Evolutionary conservation across 2,329 filamentous ascomycete species (phyloP).

Genomic region (Phaeosphaeria sp.): DNA sequence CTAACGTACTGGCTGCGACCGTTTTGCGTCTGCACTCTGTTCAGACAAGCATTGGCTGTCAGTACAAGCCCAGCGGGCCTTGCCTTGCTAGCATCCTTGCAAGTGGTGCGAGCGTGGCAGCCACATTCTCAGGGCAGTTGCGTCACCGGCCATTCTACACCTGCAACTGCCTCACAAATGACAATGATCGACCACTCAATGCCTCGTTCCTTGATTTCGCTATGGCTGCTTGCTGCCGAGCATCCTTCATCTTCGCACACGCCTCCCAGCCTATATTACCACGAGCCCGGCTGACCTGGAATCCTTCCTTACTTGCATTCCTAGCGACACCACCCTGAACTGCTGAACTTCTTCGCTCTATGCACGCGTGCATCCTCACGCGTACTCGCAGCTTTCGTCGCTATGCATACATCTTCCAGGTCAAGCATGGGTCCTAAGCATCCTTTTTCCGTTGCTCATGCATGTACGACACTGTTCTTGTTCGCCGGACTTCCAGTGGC

Average conservation of each 20-base stretch:
- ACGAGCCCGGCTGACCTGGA: constrained; percentile 21
- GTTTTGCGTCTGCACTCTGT: constrained; percentile 9
- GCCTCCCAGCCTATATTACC: constrained; percentile 10
- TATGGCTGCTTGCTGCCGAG: constrained; percentile 15
- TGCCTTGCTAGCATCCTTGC: constrained; percentile 23
- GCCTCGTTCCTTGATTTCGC: constrained; percentile 30
- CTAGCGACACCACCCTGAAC: constrained; percentile 18
- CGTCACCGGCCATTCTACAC: constrained; percentile 24
- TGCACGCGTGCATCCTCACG: constrained; percentile 17
- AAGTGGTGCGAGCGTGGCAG: constrained; percentile 20
- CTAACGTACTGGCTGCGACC: not conserved
- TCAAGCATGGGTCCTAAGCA: constrained; percentile 9
- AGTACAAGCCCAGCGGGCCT: not conserved
- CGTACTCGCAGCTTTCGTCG: constrained; percentile 15
- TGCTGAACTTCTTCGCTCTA: not conserved
- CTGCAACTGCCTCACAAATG: constrained; percentile 31
- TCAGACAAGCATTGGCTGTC: constrained; percentile 20
- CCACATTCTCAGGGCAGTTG: constrained; percentile 21
- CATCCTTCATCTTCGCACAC: constrained; percentile 12
- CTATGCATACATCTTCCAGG: constrained; percentile 23
- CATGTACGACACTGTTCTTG: constrained; percentile 32
- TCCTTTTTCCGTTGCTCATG: constrained; percentile 19
- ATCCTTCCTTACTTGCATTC: constrained; percentile 14
- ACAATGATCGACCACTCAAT: constrained; percentile 20
- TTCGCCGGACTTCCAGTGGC: constrained; percentile 28